Evolutionary conservation across 2,329 filamentous ascomycete genomes (phyloP).

Genomic region (Neoarthrinium moseri): DNA sequence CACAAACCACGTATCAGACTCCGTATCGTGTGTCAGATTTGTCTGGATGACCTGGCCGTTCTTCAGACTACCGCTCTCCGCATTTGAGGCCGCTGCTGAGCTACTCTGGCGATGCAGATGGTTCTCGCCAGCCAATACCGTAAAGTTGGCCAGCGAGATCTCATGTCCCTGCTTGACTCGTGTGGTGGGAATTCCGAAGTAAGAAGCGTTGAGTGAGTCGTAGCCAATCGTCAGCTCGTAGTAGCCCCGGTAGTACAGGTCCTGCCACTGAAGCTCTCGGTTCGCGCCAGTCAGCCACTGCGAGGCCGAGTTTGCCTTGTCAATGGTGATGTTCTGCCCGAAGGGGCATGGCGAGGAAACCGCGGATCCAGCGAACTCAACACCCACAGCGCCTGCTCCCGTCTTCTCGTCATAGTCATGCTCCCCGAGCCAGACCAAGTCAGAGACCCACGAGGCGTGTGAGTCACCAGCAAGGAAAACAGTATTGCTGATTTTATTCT

Average conservation of each 20-base stretch:
- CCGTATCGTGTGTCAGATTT: constrained; percentile 60
- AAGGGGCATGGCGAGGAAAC: constrained; percentile 57
- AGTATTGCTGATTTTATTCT: constrained; percentile 63
- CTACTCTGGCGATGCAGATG: constrained; percentile 32
- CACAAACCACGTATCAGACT: constrained; percentile 24
- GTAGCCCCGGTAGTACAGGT: constrained; percentile 64
- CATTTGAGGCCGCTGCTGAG: constrained; percentile 20
- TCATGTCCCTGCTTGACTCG: constrained; percentile 53
- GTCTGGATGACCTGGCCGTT: constrained; percentile 24
- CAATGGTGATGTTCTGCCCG: constrained; percentile 55
- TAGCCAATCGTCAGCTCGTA: constrained; percentile 57
- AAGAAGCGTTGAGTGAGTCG: constrained; percentile 53
- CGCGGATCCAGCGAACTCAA: constrained; percentile 56
- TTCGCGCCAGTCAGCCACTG: constrained; percentile 46
- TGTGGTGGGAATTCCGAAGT: constrained; percentile 51
- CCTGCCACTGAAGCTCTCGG: constrained; percentile 60
- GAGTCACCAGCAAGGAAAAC: constrained; percentile 62
- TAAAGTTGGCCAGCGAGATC: constrained; percentile 61
- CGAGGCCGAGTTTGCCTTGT: constrained; percentile 42
- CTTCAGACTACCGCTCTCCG: constrained; percentile 48
- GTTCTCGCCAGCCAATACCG: constrained; percentile 56
- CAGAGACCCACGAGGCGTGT: constrained; percentile 57
- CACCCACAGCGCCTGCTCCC: constrained; percentile 44
- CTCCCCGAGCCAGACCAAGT: constrained; percentile 46
- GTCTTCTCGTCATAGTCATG: constrained; percentile 42